Conservation (phyloP, 192 early-diverging fungal genomes). For the Coemansia sp. region DNA sequence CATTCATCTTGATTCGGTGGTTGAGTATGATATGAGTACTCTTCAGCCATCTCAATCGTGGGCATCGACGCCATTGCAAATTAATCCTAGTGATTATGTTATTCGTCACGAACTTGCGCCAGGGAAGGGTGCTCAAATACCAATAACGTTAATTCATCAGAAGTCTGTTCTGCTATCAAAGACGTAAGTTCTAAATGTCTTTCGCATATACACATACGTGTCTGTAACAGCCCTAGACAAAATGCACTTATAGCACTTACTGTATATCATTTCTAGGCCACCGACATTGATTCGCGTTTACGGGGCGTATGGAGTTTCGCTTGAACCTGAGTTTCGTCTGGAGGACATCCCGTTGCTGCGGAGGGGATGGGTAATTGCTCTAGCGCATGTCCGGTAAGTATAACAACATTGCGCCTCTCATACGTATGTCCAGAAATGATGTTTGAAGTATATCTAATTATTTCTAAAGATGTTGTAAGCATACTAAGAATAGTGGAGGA, state of each 20-base stretch:
- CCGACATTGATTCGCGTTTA: slow-evolving; percentile 69
- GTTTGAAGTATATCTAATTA: not conserved
- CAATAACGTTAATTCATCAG: slow-evolving; percentile 65
- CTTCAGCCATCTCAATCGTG: slow-evolving; percentile 23
- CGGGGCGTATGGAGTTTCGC: slow-evolving; percentile 76
- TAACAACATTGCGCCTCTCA: not conserved
- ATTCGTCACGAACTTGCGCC: slow-evolving; percentile 26
- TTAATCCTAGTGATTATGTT: slow-evolving; percentile 25
- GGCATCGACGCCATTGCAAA: slow-evolving; percentile 35
- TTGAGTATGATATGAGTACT: slow-evolving; percentile 65
- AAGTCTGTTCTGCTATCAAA: slow-evolving; percentile 27
- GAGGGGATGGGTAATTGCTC: slow-evolving; percentile 76
- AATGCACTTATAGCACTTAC: not conserved
- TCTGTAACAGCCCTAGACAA: not conserved
- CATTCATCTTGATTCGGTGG: slow-evolving; percentile 62
- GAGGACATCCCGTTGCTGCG: slow-evolving; percentile 74
- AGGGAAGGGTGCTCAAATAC: slow-evolving; percentile 51
- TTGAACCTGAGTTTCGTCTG: slow-evolving; percentile 74
- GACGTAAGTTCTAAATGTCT: slow-evolving; percentile 2
- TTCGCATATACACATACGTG: not conserved
- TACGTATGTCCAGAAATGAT: not conserved
- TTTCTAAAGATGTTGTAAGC: not conserved
- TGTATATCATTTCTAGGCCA: slow-evolving; percentile 17
- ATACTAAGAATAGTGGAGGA: slow-evolving; percentile 60
- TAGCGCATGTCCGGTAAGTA: slow-evolving; percentile 70